Evolutionary conservation across 2,329 filamentous ascomycete genomes (phyloP).

Genomic region (Aspergillus nomiae): DNA sequence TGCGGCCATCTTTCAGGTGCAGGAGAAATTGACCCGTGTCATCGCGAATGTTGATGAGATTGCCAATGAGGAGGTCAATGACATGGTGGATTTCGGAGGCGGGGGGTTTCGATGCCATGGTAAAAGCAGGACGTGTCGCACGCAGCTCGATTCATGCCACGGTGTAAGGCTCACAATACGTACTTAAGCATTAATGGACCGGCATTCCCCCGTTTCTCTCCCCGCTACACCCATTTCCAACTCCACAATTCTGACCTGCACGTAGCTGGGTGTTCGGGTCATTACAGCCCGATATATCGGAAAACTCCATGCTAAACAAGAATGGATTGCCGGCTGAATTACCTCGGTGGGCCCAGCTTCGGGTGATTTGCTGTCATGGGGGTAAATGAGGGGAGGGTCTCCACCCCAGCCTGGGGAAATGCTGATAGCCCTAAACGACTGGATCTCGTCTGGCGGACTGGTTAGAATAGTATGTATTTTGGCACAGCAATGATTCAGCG

Average conservation of each 20-base stretch:
- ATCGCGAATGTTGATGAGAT: slow-evolving; percentile 77
- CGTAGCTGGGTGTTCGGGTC: neutral
- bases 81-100: neutral
- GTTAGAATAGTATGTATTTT: no score
- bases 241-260: neutral
- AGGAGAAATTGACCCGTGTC: slow-evolving; percentile 73
- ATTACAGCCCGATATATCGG: neutral
- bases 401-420: no score
- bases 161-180: neutral
- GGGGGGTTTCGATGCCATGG: neutral
- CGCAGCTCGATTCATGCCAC: neutral
- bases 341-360: neutral
- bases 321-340: neutral
- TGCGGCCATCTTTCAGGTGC: slow-evolving; percentile 68
- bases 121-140: neutral
- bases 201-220: neutral
- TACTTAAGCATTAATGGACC: neutral
- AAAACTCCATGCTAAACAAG: neutral
- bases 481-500: no score
- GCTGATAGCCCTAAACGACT: no score
- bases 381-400: no score
- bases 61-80: slow-evolving; percentile 69
- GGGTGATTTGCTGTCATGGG: neutral
- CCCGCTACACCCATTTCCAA: neutral
- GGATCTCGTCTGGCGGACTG: no score